Conservation (phyloP, 1,284 basidiomycete genomes). For the Pseudozyma thailandica region DNA sequence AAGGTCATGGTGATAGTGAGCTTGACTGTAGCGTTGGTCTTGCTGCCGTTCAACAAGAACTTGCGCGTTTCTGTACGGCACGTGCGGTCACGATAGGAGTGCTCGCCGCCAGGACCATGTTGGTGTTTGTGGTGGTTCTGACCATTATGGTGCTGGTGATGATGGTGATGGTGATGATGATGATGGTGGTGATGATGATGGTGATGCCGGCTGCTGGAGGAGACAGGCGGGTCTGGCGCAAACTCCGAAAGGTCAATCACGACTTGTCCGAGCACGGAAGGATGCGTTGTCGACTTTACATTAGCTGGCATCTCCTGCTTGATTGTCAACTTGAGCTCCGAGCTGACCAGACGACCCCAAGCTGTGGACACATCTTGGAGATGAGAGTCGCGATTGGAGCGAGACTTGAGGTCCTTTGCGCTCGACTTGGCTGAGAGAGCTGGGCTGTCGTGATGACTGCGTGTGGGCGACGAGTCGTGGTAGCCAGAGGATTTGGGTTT, state of each 20-base stretch:
- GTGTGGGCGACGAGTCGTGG: constrained; percentile 14
- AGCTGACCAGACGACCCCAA: constrained; percentile 49
- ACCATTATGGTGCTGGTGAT: constrained; percentile 44
- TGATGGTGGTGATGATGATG: constrained; percentile 47
- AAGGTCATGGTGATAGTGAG: constrained; percentile 75
- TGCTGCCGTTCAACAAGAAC: constrained; percentile 79
- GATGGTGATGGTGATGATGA: constrained; percentile 51
- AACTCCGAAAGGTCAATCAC: constrained; percentile 81
- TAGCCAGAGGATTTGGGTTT: constrained; percentile 36
- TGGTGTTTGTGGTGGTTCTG: constrained; percentile 40
- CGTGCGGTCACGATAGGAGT: constrained; percentile 26
- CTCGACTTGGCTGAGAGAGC: constrained; percentile 40
- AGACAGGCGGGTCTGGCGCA: constrained; percentile 72
- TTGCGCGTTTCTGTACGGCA: constrained; percentile 73
- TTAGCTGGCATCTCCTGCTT: constrained; percentile 47
- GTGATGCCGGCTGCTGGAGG: constrained; percentile 23
- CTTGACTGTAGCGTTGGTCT: constrained; percentile 81
- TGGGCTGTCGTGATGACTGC: constrained; percentile 29
- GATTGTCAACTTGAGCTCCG: constrained; percentile 56
- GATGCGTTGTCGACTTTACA: constrained; percentile 32
- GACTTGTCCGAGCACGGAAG: constrained; percentile 73
- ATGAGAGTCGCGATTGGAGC: constrained; percentile 24
- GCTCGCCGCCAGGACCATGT: constrained; percentile 27
- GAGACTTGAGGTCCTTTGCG: constrained; percentile 33
- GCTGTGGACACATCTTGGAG: constrained; percentile 38